These are phyloP conservation scores for Naganishia vaughanmartiniae DNA, from an alignment of 768 basidiomycete species.

Conservation along the genomic window DNA sequence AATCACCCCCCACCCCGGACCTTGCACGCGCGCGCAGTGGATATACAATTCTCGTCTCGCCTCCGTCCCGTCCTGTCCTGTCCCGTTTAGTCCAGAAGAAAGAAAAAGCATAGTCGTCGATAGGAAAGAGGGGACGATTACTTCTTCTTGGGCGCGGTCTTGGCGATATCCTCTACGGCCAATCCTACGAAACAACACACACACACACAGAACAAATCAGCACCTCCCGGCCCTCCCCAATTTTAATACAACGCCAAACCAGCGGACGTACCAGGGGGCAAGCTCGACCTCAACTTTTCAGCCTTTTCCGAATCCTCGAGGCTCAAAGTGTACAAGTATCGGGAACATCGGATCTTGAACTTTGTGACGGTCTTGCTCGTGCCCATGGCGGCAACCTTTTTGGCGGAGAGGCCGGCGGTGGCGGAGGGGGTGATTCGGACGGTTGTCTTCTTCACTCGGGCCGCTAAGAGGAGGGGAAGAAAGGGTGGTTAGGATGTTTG, in stretches of 20 bases:
- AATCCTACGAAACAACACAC: slow-evolving; percentile 16
- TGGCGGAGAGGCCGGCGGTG: slow-evolving; percentile 37
- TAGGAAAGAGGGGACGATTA: no score
- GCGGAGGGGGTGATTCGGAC: slow-evolving; percentile 38
- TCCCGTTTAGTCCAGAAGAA: no score
- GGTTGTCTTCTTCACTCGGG: slow-evolving; percentile 90
- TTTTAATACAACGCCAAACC: no score
- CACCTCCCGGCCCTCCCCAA: no score
- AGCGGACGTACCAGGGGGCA: slow-evolving; percentile 85
- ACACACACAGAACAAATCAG: neutral
- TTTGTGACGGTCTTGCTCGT: slow-evolving; percentile 62
- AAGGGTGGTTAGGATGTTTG: slow-evolving; percentile 21
- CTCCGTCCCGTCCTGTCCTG: no score
- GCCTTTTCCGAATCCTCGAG: slow-evolving; percentile 97
- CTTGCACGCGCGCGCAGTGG: no score
- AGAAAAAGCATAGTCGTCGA: no score
- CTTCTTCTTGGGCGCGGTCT: slow-evolving; percentile 51
- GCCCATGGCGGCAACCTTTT: slow-evolving; percentile 41
- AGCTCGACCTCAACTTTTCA: slow-evolving; percentile 89
- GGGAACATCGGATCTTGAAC: slow-evolving; percentile 97
- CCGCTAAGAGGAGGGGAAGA: slow-evolving; percentile 61
- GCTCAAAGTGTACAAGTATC: slow-evolving; percentile 81
- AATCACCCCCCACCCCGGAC: no score
- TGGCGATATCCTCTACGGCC: slow-evolving; percentile 39
- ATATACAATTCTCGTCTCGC: no score